A percentile compares a stretch with the other conserved stretches of the same genome.
Evolutionary conservation across 2,329 filamentous ascomycete genomes (phyloP).

Genomic region (Arthrobotrys sphaeroides): DNA sequence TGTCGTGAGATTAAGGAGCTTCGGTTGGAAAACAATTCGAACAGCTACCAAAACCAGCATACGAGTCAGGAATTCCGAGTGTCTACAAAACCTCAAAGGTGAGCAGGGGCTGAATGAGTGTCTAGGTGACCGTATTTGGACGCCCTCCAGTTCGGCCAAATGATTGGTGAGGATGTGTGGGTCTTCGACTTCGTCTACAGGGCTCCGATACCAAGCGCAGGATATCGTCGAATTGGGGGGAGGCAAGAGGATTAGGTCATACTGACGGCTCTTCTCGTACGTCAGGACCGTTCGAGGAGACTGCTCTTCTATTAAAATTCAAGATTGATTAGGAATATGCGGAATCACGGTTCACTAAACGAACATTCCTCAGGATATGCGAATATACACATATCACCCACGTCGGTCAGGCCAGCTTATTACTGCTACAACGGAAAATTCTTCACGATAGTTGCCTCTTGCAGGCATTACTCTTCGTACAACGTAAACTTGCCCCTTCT

Average conservation of each 20-base stretch:
- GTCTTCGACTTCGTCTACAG: constrained; percentile 1
- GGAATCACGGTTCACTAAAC: not conserved
- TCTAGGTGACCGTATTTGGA: not conserved
- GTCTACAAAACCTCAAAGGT: not conserved
- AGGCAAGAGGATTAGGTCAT: not conserved
- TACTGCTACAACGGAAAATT: not conserved
- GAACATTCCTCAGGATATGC: not conserved
- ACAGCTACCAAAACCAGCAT: not conserved
- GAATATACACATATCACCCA: not conserved
- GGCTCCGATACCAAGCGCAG: constrained; percentile 12
- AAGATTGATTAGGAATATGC: not conserved
- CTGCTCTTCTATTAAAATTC: not conserved
- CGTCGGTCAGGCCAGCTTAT: not conserved
- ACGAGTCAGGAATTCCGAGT: not conserved
- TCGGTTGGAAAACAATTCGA: constrained; percentile 10
- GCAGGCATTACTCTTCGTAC: not conserved
- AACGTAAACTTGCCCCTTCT: constrained; percentile 12
- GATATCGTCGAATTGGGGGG: not conserved
- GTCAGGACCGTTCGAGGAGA: not conserved
- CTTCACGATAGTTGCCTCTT: not conserved
- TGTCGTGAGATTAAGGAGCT: constrained; percentile 23
- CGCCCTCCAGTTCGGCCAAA: not conserved
- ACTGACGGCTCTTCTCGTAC: not conserved
- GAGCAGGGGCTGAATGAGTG: not conserved
- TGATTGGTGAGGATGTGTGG: constrained; percentile 11